Evolutionary conservation across 257 asterid species (phyloP).

Genomic region (Fraxinus cuspidata): DNA sequence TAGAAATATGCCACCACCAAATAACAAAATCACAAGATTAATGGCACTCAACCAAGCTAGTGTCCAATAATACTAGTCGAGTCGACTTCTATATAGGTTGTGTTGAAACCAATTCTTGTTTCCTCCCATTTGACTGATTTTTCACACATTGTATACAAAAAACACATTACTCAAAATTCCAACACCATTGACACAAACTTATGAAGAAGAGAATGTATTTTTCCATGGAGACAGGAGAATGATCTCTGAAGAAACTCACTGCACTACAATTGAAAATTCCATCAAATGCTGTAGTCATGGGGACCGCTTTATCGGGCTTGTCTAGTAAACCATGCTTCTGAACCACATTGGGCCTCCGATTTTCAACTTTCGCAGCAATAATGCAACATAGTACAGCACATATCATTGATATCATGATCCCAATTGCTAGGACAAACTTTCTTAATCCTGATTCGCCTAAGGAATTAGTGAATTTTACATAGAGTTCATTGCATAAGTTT

Average conservation of each 20-base stretch:
- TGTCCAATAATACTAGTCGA: constrained; percentile 53
- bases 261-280: constrained; percentile 31
- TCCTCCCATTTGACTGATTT: constrained; percentile 41
- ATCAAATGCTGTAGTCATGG: constrained; percentile 35
- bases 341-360: constrained; percentile 37
- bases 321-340: constrained; percentile 37
- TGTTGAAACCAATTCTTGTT: constrained; percentile 46
- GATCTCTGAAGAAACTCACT: constrained; percentile 32
- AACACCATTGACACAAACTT: constrained; percentile 23
- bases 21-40: constrained; percentile 33
- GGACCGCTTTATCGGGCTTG: constrained; percentile 39
- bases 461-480: no score
- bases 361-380: constrained; percentile 53
- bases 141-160: constrained; percentile 41
- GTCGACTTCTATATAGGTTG: constrained; percentile 37
- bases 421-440: no score
- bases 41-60: constrained; percentile 44
- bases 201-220: constrained; percentile 27
- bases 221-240: constrained; percentile 26
- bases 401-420: no score
- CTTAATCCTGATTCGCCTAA: no score
- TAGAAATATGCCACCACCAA: constrained; percentile 27
- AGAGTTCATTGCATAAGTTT: no score
- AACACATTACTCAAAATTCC: constrained; percentile 36
- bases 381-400: constrained; percentile 55